Base-by-base conservation (phyloP, 2,329 filamentous ascomycete species). In the Hypoxylon sp. region DNA sequence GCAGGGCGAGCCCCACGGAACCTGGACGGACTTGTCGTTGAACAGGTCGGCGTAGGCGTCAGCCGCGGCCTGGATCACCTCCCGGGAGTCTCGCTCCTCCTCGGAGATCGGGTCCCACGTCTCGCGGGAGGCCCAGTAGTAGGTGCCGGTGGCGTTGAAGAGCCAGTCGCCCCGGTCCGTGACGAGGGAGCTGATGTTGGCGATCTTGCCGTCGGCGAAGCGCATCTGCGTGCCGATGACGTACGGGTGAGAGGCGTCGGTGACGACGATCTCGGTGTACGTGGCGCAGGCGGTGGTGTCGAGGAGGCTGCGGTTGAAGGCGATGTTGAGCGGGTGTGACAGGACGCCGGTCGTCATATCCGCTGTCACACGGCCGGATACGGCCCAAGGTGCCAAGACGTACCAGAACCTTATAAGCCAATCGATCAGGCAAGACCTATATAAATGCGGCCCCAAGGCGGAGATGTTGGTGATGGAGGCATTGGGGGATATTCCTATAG, bases 31-130 rank as follows among this genome's bases (percentile, higher is more conserved):
- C 67, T 73, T 74, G 63, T 76, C 68, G 51, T 68, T 68, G 56
- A 76, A 76, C 41, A 75, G 63, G 46, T 76, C 71, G 24, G 72
- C 66, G 45, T 76, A 76, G 0, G 74, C 74, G 27, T 77, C 74
- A 2, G 66, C 74, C 0, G 73, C 74, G 0, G 73, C 73, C 66
- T 76, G 68, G 50, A 77, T 73, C 1, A 67, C 70, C 10, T 63
- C 71, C 35, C 74, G 70, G 7, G 66, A 62, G 51, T 74, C 72
- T 3, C 72, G 69, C 49, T 72, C 60, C 37, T 55, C 68, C 33
- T 69, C 69, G 6, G 71, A 65, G 52, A 76, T 73, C 21, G 67
- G 66, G 27, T 62, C 63, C 74, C 74, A 76, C n/a, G 61, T 54
- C 66, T 75, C 73, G n/a, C 63, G 67, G 5, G 67, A 62, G 3